Evolutionary conservation across 1,284 basidiomycete genomes (phyloP).

Genomic region (Malassezia restricta): DNA sequence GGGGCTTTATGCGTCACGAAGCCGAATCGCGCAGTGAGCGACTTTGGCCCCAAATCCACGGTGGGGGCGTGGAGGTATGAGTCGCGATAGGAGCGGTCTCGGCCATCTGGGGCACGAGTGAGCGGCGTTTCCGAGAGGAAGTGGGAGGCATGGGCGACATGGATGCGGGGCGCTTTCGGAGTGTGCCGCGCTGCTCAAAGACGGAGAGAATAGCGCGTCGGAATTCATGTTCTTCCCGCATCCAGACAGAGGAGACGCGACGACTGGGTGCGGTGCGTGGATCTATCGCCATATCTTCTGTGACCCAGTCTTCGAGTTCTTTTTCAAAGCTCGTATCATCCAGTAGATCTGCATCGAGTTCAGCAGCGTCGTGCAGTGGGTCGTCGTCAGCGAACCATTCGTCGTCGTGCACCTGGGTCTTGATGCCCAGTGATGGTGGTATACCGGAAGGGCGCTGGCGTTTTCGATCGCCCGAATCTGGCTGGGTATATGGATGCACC

Average conservation of each 20-base stretch:
- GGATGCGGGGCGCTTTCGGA: background rate
- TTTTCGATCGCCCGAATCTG: background rate
- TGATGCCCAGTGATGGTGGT: background rate
- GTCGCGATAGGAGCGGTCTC: background rate
- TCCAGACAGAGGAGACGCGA: background rate
- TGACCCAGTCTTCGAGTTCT: conserved; percentile 3
- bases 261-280: background rate
- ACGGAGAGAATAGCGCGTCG: conserved; percentile 20
- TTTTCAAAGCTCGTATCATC: background rate
- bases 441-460: conserved; percentile 8
- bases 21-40: background rate
- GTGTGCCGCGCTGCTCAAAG: conserved; percentile 3
- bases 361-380: background rate
- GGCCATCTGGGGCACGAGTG: background rate
- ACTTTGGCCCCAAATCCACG: background rate
- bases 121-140: background rate
- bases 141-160: background rate
- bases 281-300: background rate
- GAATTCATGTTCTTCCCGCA: conserved; percentile 21
- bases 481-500: conserved; percentile 19
- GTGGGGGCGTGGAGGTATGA: background rate
- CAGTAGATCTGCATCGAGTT: background rate
- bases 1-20: background rate
- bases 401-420: background rate
- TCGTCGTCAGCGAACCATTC: conserved; percentile 32